Evolutionary conservation across 2,329 filamentous ascomycete genomes (phyloP), one percentile per base, ranked within the genome.

Genomic region (Ophiostoma populinum): DNA sequence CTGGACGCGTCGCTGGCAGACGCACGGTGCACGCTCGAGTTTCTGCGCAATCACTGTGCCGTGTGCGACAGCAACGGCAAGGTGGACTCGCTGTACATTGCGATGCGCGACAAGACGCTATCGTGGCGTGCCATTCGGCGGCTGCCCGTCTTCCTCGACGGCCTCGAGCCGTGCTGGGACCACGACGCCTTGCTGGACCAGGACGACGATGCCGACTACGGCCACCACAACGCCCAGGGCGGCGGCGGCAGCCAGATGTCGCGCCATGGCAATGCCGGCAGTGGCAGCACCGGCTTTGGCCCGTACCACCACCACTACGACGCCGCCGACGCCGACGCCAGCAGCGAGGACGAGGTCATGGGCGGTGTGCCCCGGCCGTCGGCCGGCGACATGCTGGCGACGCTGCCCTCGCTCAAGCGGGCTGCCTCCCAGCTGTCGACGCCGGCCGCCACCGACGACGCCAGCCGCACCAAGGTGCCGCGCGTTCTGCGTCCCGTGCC

Each of bases 71-170:
- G 56, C 4, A 59, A 56, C 35, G 69, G 67, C 28, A 66, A 63
- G 43, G 63, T 71, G 17, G 65, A 71, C 43, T 70, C 67, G 15
- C 50, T 74, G 11, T 74, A 74, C 44, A 69, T 74, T 38, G 65
- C 67, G 37, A 67, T 70, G 64, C 53, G 57, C 10, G 47, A 57
- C 6, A 61, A 66, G 37, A 63, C 59, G 6, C 53, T 74, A n/a
- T 67, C 65, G 2, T 74, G 69, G 69, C 57, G 63, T 39, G 60
- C 57, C 22, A 51, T 74, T 20, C 57, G 56, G 36, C 53, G 58
- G 22, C 57, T 63, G 4, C 59, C 62, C 1, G 53, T 62, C 3
- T 65, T 60, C 41, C 51, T 66, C 6, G 55, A 63, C 10, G 66
- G 66, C 2, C 55, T 74, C 1, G 69, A 73, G 43, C 57, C 56